These are phyloP conservation scores for Mortierella antarctica DNA, from an alignment of 192 early-diverging fungal genomes.

Conservation along the genomic window DNA sequence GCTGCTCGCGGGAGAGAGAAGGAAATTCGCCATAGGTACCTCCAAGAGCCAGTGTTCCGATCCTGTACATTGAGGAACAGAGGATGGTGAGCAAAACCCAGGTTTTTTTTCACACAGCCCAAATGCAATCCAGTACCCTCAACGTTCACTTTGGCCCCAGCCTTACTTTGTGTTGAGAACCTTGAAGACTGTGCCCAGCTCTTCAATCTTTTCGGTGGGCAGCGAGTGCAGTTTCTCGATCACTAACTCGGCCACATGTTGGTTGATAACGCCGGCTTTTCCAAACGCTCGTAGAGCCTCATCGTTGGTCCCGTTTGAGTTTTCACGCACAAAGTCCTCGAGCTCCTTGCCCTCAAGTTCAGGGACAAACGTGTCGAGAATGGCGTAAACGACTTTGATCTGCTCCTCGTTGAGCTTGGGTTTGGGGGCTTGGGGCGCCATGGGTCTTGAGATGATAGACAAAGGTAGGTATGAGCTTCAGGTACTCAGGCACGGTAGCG, in stretches of 20 bases:
- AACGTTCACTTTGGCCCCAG: background rate
- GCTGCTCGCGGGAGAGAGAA: slow-evolving; percentile 37
- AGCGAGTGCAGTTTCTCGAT: slow-evolving; percentile 19
- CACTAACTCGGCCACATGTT: slow-evolving; percentile 27
- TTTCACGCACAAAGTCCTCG: slow-evolving; percentile 37
- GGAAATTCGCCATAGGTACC: slow-evolving; percentile 41
- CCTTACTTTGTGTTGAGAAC: slow-evolving; percentile 46
- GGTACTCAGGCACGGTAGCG: no score
- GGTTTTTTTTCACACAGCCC: background rate
- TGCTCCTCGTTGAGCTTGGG: slow-evolving; percentile 46
- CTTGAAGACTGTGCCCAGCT: slow-evolving; percentile 45
- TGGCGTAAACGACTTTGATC: slow-evolving; percentile 53
- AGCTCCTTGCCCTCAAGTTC: slow-evolving; percentile 49
- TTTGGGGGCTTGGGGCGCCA: background rate
- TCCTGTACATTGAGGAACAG: slow-evolving; percentile 1
- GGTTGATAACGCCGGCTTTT: slow-evolving; percentile 31
- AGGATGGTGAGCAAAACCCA: background rate
- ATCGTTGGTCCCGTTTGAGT: slow-evolving; percentile 32
- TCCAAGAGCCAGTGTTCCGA: slow-evolving; percentile 40
- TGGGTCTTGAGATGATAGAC: no score
- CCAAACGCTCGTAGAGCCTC: slow-evolving; percentile 25
- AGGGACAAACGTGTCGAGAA: slow-evolving; percentile 62
- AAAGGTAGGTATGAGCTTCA: no score
- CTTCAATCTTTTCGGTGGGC: slow-evolving; percentile 43
- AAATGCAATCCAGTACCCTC: background rate